Evolutionary conservation across 371 early-diverging fungal species (phyloP).

Genomic region (Mortierella polycephala): DNA sequence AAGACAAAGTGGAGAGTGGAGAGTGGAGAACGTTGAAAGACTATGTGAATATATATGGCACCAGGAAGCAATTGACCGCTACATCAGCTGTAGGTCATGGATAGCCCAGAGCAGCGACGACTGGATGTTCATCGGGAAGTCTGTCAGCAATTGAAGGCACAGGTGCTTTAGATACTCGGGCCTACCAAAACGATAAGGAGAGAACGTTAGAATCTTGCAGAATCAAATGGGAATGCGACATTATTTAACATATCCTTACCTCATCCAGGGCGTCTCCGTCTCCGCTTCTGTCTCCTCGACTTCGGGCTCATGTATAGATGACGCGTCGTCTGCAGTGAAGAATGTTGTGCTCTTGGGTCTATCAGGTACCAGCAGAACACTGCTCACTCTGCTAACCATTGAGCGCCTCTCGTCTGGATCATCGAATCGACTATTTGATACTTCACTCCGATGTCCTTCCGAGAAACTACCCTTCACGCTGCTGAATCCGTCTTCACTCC

Average conservation of each 20-base stretch:
- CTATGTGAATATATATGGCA: no score
- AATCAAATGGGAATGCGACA: neutral
- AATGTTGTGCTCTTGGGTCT: constrained; percentile 23
- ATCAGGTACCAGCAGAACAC: constrained; percentile 25
- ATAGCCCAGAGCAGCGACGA: constrained; percentile 54
- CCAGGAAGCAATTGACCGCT: neutral
- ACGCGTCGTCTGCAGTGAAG: constrained; percentile 25
- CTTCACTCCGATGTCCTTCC: constrained; percentile 23
- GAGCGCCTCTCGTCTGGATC: constrained; percentile 48
- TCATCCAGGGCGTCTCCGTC: constrained; percentile 45
- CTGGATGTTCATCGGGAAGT: constrained; percentile 54
- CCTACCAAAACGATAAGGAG: constrained; percentile 6
- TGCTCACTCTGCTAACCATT: constrained; percentile 45
- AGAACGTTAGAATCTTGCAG: neutral
- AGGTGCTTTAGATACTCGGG: constrained; percentile 53
- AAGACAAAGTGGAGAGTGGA: no score
- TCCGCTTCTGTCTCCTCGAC: constrained; percentile 29
- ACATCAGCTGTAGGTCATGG: constrained; percentile 47
- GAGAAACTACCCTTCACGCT: constrained; percentile 15
- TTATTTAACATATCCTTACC: constrained; percentile 9
- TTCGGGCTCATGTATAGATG: constrained; percentile 21
- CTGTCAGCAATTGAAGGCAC: constrained; percentile 47
- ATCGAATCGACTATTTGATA: constrained; percentile 30
- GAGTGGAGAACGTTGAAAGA: no score
- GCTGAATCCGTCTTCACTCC: constrained; percentile 11